Percentiles rank a stretch among this genome's conserved stretches.
phyloP scores from a whole-genome alignment of 2,329 filamentous ascomycete genomes.

The Juglanconis oblonga region DNA sequence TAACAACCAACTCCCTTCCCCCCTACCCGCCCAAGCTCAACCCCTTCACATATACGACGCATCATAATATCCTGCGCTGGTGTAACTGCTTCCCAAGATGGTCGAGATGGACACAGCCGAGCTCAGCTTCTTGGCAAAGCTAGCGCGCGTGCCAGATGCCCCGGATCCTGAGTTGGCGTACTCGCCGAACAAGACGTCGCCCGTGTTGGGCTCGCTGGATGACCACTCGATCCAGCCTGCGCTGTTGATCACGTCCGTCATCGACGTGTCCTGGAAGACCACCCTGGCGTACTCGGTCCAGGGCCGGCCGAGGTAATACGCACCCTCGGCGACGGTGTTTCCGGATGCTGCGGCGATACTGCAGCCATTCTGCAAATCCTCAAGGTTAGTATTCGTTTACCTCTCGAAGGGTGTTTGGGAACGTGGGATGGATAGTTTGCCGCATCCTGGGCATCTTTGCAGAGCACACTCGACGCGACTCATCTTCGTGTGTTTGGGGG shows the following conservation, averaged over 20 bases:
- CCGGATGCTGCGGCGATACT: conserved; percentile 37
- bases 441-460: not conserved
- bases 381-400: not conserved
- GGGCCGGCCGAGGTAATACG: conserved; percentile 47
- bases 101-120: conserved; percentile 31
- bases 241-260: conserved; percentile 55
- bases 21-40: not conserved
- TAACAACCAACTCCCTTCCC: not conserved
- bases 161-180: conserved; percentile 58
- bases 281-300: conserved; percentile 46
- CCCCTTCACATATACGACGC: conserved; percentile 24
- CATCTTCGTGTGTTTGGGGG: not conserved
- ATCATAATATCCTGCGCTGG: conserved; percentile 26
- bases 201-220: conserved; percentile 43
- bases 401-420: not conserved
- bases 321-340: conserved; percentile 33
- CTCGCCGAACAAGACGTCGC: conserved; percentile 55
- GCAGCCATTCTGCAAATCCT: conserved; percentile 32
- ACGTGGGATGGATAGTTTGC: not conserved
- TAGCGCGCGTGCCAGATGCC: conserved; percentile 49
- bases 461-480: not conserved
- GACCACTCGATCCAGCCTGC: conserved; percentile 60
- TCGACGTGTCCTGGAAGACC: conserved; percentile 44
- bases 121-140: conserved; percentile 34
- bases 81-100: conserved; percentile 28